Conservation (phyloP, 257 asterid species). For the Mitragyna speciosa region DNA sequence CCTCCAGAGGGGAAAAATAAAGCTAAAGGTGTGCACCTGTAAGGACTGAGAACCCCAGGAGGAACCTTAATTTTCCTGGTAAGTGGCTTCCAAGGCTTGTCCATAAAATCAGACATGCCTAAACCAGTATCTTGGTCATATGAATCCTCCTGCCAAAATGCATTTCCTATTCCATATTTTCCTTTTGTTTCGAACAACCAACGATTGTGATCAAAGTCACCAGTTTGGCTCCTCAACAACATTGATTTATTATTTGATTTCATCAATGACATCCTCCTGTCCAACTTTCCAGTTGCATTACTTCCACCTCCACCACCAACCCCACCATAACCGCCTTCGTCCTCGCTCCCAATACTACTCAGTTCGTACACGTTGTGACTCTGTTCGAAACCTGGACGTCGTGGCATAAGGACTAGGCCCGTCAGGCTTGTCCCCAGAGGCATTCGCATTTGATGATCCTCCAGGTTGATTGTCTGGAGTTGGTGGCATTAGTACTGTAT, state of each 20-base stretch:
- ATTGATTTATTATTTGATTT: slow-evolving; percentile 64
- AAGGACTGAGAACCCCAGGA: slow-evolving; percentile 74
- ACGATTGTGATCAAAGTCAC: slow-evolving; percentile 89
- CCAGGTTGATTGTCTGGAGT: slow-evolving; percentile 94
- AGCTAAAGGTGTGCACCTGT: slow-evolving; percentile 43
- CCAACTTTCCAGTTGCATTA: slow-evolving; percentile 43
- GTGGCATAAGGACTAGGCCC: slow-evolving; percentile 54
- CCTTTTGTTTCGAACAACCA: slow-evolving; percentile 94
- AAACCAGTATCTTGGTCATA: slow-evolving; percentile 77
- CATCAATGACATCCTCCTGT: slow-evolving; percentile 66
- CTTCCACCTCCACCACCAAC: slow-evolving; percentile 23
- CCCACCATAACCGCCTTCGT: slow-evolving; percentile 28
- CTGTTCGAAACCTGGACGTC: slow-evolving; percentile 50
- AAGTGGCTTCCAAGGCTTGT: slow-evolving; percentile 98
- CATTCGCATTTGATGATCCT: slow-evolving; percentile 21
- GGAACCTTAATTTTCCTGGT: slow-evolving; percentile 76
- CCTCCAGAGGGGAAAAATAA: too few species aligned
- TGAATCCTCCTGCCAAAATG: slow-evolving; percentile 80
- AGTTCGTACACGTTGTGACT: slow-evolving; percentile 33
- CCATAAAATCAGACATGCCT: slow-evolving; percentile 90
- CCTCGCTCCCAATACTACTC: slow-evolving; percentile 22
- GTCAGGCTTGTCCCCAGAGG: slow-evolving; percentile 68
- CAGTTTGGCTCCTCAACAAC: slow-evolving; percentile 83
- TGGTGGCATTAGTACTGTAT: slow-evolving; percentile 91
- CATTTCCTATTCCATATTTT: slow-evolving; percentile 89